Conservation (phyloP, 2,329 filamentous ascomycete genomes). For the Elsinoe batatas region DNA sequence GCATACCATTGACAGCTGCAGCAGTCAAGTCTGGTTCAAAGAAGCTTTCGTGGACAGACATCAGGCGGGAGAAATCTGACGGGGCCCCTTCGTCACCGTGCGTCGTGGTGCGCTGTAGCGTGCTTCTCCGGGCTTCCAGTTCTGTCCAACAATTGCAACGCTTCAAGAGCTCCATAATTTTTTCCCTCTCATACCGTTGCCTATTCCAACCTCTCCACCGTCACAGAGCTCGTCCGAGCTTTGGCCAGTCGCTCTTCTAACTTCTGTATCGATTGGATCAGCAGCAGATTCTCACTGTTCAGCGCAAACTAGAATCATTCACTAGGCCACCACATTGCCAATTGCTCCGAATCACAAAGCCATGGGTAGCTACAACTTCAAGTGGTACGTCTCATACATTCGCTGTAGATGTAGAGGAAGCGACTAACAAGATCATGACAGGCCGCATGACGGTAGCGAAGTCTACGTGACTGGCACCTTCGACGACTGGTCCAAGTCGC, state of each 20-base stretch:
- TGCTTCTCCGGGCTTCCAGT: background rate
- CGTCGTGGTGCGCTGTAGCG: background rate
- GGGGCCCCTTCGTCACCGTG: slow-evolving; percentile 1
- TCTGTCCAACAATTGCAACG: slow-evolving; percentile 3
- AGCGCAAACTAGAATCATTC: background rate
- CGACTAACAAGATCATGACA: slow-evolving; percentile 33
- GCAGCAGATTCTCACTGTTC: background rate
- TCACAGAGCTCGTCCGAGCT: slow-evolving; percentile 2
- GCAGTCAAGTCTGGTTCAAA: background rate
- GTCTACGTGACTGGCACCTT: slow-evolving; percentile 95
- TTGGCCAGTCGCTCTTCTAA: background rate
- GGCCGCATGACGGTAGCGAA: slow-evolving; percentile 73
- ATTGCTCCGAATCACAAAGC: slow-evolving; percentile 17
- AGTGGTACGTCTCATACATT: slow-evolving; percentile 47
- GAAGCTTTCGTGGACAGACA: slow-evolving; percentile 4
- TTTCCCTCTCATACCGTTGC: slow-evolving; percentile 4
- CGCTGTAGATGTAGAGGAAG: background rate
- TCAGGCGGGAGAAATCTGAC: background rate
- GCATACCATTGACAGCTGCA: background rate
- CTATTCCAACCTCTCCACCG: background rate
- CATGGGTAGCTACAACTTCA: slow-evolving; percentile 62
- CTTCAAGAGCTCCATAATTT: slow-evolving; percentile 6
- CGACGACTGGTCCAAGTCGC: slow-evolving; percentile 83
- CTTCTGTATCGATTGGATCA: slow-evolving; percentile 5
- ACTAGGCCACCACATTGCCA: background rate